A percentile compares a stretch with the other conserved stretches of the same genome.
phyloP scores from a whole-genome alignment of 2,329 filamentous ascomycete genomes.

The Polytolypa hystricis region DNA sequence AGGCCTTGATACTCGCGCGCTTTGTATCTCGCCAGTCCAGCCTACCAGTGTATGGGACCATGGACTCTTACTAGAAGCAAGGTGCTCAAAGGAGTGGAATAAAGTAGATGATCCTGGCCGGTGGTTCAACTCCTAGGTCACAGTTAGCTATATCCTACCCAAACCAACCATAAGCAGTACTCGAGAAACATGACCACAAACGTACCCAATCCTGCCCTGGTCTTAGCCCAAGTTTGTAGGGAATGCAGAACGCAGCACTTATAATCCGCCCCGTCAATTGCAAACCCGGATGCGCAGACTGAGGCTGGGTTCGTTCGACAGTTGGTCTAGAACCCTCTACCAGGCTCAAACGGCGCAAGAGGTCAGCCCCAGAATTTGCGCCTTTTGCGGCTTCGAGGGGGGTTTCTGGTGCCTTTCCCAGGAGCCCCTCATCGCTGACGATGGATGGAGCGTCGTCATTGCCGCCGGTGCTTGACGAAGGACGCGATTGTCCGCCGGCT shows the following conservation, averaged over 20 bases:
- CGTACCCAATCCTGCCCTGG: constrained; percentile 45
- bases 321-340: constrained; percentile 26
- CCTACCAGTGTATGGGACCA: constrained; percentile 92
- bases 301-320: constrained; percentile 42
- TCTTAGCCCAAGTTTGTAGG: constrained; percentile 46
- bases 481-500: background rate
- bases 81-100: constrained; percentile 79
- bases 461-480: background rate
- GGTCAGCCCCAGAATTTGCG: constrained; percentile 37
- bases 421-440: background rate
- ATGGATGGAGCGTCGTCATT: background rate
- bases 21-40: constrained; percentile 82
- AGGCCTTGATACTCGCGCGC: constrained; percentile 15
- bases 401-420: constrained; percentile 15
- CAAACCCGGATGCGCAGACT: constrained; percentile 42
- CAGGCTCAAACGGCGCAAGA: constrained; percentile 44
- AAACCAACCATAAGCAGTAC: background rate
- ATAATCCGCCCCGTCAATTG: constrained; percentile 52
- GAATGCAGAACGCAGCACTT: constrained; percentile 53
- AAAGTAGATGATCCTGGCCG: constrained; percentile 83
- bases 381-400: constrained; percentile 34
- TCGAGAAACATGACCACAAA: constrained; percentile 1
- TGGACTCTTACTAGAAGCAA: constrained; percentile 69
- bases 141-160: constrained; percentile 5
- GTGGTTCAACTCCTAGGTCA: constrained; percentile 54